Evolutionary conservation across 495 filamentous ascomycete species (phyloP), one percentile per base, ranked within the genome.

Genomic region (Penicillium antarcticum): DNA sequence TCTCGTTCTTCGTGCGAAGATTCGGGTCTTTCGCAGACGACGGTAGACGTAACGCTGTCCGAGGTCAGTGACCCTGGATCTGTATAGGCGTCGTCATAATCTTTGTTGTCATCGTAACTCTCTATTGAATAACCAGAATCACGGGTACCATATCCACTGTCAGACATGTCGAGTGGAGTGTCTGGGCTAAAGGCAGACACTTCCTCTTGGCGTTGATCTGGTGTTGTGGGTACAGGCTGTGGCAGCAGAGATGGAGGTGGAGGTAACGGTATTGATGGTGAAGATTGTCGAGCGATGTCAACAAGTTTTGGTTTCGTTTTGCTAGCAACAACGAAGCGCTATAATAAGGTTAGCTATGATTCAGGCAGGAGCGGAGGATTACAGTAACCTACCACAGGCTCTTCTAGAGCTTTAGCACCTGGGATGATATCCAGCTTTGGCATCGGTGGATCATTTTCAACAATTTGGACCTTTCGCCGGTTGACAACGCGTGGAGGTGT

Each of bases 101-200:
- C 63, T 36, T 67, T 66, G 44, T 40, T 57, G 19, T 61, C 58
- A 9, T 41, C 48, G 13, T 48, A 67, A 14, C 57, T 65, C n/a
- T 62, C 51, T 7, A 69, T 46, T 0, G 64, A 71, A 24, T 58
- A 62, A 3, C 54, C 55, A 0, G 62, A 70, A 33, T 60, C 58
- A 4, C 68, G 64, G 14, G 66, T 69, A 2, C 54, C 65, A 52
- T 72, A 73, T 0, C 69, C 71, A 45, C 66, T 72, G 29, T 76
- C 70, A 8, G 69, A 69, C 52, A 68, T 63, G 17, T 72, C 65
- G 1, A 70, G 45, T 6, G 73, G 73, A 0, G 73, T 76, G 29
- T 76, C 73, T 21, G 73, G 73, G 32, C 73, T 76, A 40, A 76
- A 76, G 12, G 70, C 73, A 13, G 73, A 76, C 24, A 76, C 60